These are phyloP conservation scores for Solanum chacoense DNA, from an alignment of 305 asterid species.

Conservation along the genomic window DNA sequence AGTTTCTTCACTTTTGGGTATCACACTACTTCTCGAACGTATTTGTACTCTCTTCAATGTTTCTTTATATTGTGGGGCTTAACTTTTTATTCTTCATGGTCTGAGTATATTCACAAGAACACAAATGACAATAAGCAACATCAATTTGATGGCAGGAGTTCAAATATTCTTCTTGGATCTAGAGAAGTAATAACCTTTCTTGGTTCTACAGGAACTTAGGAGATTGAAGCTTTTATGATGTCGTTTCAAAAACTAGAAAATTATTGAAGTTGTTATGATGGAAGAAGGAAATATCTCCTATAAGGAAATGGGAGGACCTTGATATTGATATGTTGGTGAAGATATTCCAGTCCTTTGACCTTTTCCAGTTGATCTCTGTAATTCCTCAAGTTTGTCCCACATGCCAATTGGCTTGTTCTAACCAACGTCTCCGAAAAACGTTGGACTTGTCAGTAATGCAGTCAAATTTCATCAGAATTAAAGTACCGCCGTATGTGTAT, in stretches of 20 bases:
- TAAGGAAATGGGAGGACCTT: slow-evolving; percentile 65
- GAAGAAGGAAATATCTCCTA: slow-evolving; percentile 22
- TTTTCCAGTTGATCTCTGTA: slow-evolving; percentile 42
- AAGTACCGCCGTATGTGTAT: slow-evolving; percentile 49
- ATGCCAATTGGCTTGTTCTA: slow-evolving; percentile 24
- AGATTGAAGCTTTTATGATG: background rate
- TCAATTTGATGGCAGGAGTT: background rate
- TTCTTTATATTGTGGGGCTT: too few relatives aligned
- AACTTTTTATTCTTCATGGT: too few relatives aligned
- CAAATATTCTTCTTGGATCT: background rate
- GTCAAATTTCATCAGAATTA: slow-evolving; percentile 65
- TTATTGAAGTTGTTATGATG: slow-evolving; percentile 20
- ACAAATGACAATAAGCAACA: background rate
- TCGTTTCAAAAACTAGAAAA: too few relatives aligned
- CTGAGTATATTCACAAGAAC: background rate
- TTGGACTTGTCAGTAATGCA: slow-evolving; percentile 46
- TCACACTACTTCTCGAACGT: too few relatives aligned
- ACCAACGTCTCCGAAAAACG: background rate
- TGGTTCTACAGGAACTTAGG: background rate
- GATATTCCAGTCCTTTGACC: slow-evolving; percentile 43
- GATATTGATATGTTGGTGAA: slow-evolving; percentile 48
- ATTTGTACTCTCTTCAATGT: too few relatives aligned
- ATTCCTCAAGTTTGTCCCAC: slow-evolving; percentile 59
- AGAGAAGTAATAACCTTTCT: background rate
- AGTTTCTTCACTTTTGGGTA: too few relatives aligned